Evolutionary conservation across 2,329 filamentous ascomycete species (phyloP).

Genomic region (Samsoniella hepiali): DNA sequence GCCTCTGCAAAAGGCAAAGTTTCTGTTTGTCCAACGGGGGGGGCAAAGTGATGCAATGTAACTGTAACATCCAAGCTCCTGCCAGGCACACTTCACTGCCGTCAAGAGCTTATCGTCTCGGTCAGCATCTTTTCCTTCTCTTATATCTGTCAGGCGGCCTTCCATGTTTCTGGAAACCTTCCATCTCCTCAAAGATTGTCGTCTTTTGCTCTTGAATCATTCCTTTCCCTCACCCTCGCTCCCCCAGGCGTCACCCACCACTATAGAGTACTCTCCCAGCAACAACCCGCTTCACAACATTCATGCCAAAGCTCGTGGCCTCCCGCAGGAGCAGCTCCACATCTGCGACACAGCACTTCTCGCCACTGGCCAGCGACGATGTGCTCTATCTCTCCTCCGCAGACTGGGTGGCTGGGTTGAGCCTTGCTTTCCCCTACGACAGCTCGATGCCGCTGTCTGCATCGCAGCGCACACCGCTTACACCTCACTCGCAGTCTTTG

Average conservation of each 20-base stretch:
- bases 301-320: neutral
- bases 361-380: neutral
- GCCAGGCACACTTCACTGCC: neutral
- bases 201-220: neutral
- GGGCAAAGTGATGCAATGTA: neutral
- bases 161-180: no score
- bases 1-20: no score
- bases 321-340: neutral
- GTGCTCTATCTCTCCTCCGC: neutral
- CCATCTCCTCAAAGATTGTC: neutral
- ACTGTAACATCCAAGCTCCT: no score
- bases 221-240: neutral
- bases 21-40: no score
- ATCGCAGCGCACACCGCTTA: neutral
- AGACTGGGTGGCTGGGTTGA: neutral
- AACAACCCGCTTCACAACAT: neutral
- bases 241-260: neutral
- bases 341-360: neutral
- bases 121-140: neutral
- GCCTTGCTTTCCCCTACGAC: neutral
- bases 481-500: constrained; percentile 4
- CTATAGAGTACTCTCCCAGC: no score
- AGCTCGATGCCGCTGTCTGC: neutral
- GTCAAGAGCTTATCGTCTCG: neutral
- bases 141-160: neutral